A percentile compares a stretch with the other conserved stretches of the same genome.
Evolutionary conservation across 352 stramenopile genomes (phyloP).

Genomic region (Blastocystis sp.): DNA sequence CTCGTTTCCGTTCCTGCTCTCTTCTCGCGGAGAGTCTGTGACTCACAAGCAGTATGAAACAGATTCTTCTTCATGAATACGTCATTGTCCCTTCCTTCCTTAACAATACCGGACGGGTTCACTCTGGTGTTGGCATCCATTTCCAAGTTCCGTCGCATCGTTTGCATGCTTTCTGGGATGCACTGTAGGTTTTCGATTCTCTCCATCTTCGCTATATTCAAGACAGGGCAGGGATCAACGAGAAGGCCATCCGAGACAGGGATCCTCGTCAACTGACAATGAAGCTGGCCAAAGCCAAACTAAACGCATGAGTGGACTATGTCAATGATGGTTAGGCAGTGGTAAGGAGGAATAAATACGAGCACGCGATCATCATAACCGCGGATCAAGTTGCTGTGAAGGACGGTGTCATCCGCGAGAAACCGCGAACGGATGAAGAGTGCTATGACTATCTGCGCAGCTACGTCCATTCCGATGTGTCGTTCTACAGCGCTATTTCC

Average conservation of each 20-base stretch:
- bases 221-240: constrained; percentile 23
- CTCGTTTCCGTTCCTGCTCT: not conserved
- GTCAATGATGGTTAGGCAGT: not conserved
- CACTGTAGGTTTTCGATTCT: constrained; percentile 19
- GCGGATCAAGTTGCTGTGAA: constrained; percentile 63
- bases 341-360: not conserved
- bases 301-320: not conserved
- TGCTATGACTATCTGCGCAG: constrained; percentile 48
- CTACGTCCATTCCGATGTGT: constrained; percentile 56
- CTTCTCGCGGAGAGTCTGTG: too few relatives aligned
- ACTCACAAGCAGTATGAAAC: too few relatives aligned
- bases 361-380: constrained; percentile 32
- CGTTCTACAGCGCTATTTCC: constrained; percentile 43
- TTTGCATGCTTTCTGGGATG: not conserved
- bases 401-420: constrained; percentile 56
- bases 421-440: not conserved
- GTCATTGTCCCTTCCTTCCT: not conserved
- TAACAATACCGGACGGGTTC: not conserved
- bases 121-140: not conserved
- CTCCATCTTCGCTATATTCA: constrained; percentile 30
- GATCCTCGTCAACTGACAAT: constrained; percentile 48
- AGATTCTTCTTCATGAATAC: too few relatives aligned
- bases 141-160: constrained; percentile 17
- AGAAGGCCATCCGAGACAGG: constrained; percentile 41
- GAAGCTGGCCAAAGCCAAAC: constrained; percentile 56